These are phyloP conservation scores for Phaeolepiota aurea DNA, from an alignment of 768 basidiomycete genomes.

Conservation along the genomic window DNA sequence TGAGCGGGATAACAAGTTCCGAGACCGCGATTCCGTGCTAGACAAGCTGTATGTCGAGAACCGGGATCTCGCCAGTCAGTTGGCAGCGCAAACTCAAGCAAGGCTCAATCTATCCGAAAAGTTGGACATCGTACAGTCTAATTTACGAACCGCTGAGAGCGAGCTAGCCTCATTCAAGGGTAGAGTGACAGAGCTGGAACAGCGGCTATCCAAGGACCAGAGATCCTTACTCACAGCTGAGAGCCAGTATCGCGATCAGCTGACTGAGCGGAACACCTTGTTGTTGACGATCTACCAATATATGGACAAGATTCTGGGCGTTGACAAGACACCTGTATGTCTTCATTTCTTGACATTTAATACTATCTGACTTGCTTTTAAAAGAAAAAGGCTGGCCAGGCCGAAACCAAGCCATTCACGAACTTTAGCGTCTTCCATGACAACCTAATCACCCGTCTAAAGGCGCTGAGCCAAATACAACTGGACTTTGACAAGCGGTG, in stretches of 20 bases:
- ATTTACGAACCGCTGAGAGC: constrained; percentile 55
- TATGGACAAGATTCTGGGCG: constrained; percentile 87
- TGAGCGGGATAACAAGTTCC: constrained; percentile 51
- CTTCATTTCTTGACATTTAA: not conserved
- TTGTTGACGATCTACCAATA: constrained; percentile 91
- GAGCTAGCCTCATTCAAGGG: constrained; percentile 56
- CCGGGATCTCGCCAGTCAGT: constrained; percentile 68
- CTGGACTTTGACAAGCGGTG: constrained; percentile 77
- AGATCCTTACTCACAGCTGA: constrained; percentile 63
- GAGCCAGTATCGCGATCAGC: constrained; percentile 80
- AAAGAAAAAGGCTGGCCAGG: constrained; percentile 71
- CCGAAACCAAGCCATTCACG: constrained; percentile 87
- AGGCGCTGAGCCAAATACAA: constrained; percentile 78
- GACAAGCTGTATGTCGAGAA: constrained; percentile 76
- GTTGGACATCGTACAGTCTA: constrained; percentile 62
- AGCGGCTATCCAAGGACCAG: constrained; percentile 75
- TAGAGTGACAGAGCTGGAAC: constrained; percentile 69
- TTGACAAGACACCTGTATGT: constrained; percentile 74
- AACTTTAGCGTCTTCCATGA: constrained; percentile 94
- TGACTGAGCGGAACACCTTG: constrained; percentile 89
- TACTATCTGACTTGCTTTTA: constrained; percentile 1
- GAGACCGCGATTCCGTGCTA: constrained; percentile 65
- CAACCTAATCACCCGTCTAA: constrained; percentile 82
- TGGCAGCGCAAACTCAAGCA: constrained; percentile 83
- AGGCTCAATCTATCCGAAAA: constrained; percentile 83